Evolutionary conservation across 2,329 filamentous ascomycete species (phyloP), one percentile per base, ranked within the genome.

Genomic region (Acrocalymma vagum): DNA sequence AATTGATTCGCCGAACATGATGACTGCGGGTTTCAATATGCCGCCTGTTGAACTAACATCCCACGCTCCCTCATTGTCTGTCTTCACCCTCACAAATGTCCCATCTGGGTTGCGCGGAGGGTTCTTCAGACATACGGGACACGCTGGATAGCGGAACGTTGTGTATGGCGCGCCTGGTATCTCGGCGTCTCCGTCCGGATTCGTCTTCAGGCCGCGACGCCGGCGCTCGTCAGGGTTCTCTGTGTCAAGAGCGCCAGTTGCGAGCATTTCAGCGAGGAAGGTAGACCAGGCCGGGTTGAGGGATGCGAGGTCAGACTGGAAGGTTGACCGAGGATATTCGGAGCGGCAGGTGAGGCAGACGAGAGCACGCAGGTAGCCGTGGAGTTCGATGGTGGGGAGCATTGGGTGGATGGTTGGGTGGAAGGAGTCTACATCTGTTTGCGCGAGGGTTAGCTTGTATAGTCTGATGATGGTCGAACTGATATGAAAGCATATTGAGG

Each of bases 1-100:
- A 33, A 97, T 95, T 45, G 84, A 92, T 71, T 97, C 94, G 11
- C 94, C 94, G 67, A 97, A 97, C 90, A 97, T 96, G 58, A 92
- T 85, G 2, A 99, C 92, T 1, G 89, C 89, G 3, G 94, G 94
- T 64, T 97, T 97, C 39, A 99, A 69, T 24, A 97, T 83, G 2
- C 93, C 94, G 0, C 84, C 89, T 14, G 51, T 50, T 14, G 54
- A 59, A n/a, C 23, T 40, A 3, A 45, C 42, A 25, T 55, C 53
- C 89, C 87, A 95, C 1, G 91, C 93, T 0, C 93, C 93, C 37
- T 96, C 90, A 1, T 63, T 57, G 59, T 96, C 93, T 9, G 88
- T 81, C 48, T 87, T 77, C 1, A 96, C 85, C 17, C 69, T 73
- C 9, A 56, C 35, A 2, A 23, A 35, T 10, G 13, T 79, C 76